Evolutionary conservation across 2,329 filamentous ascomycete species (phyloP), one percentile per base, ranked within the genome.

Genomic region (Aureobasidium vineae): DNA sequence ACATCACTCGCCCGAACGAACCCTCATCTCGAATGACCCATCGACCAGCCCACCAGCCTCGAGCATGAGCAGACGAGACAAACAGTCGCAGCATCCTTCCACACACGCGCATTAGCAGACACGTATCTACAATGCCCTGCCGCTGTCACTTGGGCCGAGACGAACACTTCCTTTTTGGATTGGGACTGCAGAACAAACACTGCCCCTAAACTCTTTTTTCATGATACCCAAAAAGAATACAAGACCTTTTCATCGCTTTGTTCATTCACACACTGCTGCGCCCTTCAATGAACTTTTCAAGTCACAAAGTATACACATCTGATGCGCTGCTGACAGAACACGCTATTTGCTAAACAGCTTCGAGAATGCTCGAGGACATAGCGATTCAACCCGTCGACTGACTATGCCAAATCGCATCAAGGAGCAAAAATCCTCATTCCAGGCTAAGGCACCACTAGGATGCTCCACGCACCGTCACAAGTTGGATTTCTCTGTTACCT

Each of bases 251-350:
- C 6, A 26, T 11, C 21, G 6, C 36, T 56, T 5, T 19, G 7
- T 53, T 16, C 6, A 2, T 31, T 8, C 11, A 36, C 26, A 16
- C 31, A 36, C 31, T 54, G 16, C 16, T 31, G 49, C 31, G 49
- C 26, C 5, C 2, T 50, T 13, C 15, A 11, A 40, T 40, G 4
- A 40, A 40, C 41, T 45, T 2, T 23, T 31, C 75, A 77, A 65
- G 69, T 69, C 33, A 13, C 33, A 36, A 13, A n/a, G 45, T 83
- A 23, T 19, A 13, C 38, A 6, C 4, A 41, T 41, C 38, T 19
- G 16, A 16, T 19, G 38, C 3, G 10, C n/a, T 21, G 43, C 2
- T 23, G n/a, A 11, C 5, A 41, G 4, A 19, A 13, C 33, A 36
- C 33, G 33, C 33, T 36, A 10, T 3, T 13, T 31, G 31, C 15